Evolutionary conservation across 2,329 filamentous ascomycete species (phyloP).

Genomic region (Diaporthe caulivora): DNA sequence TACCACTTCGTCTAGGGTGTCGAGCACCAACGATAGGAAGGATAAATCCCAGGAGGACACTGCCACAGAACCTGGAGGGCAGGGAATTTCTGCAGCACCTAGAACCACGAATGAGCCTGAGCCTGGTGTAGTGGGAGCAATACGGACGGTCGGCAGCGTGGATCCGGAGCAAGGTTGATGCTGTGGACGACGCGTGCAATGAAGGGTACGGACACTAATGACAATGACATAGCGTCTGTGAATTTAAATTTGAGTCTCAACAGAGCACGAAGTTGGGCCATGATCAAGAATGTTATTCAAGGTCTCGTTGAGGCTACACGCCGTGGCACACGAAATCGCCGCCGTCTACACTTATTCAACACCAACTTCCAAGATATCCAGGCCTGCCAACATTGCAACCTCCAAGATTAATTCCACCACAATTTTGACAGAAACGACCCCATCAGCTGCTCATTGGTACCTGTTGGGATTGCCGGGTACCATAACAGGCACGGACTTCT

Average conservation of each 20-base stretch:
- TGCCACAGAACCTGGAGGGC: background rate
- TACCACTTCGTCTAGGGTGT: too few species aligned
- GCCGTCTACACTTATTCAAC: too few species aligned
- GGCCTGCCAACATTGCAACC: too few species aligned
- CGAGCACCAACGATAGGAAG: background rate
- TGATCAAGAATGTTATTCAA: background rate
- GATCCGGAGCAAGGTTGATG: background rate
- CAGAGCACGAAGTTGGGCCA: too few species aligned
- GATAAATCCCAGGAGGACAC: rapidly evolving
- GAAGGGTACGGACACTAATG: background rate
- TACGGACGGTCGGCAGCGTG: background rate
- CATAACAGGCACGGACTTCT: conserved; percentile 15
- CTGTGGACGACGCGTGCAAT: too few species aligned
- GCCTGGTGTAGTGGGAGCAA: too few species aligned
- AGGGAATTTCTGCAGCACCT: background rate
- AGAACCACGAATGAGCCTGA: too few species aligned
- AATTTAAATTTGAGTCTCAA: background rate
- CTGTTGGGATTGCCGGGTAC: conserved; percentile 14
- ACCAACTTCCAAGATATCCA: too few species aligned
- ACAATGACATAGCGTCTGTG: background rate
- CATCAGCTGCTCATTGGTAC: background rate
- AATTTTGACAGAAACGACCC: background rate
- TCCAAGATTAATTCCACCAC: too few species aligned
- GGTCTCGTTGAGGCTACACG: background rate
- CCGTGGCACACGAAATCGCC: too few species aligned